Conservation (phyloP, 1,284 basidiomycete genomes). For the Cutaneotrichosporon daszewskae region DNA sequence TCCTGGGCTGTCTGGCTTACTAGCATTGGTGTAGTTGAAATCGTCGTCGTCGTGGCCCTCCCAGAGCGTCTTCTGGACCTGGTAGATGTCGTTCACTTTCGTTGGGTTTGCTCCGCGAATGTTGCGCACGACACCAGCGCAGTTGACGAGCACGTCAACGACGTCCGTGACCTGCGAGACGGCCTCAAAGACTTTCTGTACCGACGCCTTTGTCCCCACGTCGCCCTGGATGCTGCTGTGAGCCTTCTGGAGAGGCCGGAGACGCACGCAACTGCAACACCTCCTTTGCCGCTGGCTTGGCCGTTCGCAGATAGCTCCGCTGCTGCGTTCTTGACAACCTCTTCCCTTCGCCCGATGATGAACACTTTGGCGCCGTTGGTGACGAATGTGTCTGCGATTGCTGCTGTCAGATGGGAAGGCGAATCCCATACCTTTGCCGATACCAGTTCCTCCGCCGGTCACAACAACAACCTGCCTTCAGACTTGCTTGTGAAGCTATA, state of each 20-base stretch:
- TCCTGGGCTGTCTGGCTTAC: not conserved
- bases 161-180: slow-evolving; percentile 33
- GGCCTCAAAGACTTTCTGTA: slow-evolving; percentile 36
- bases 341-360: slow-evolving; percentile 43
- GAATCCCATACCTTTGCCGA: slow-evolving; percentile 13
- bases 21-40: not conserved
- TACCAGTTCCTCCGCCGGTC: slow-evolving; percentile 35
- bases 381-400: slow-evolving; percentile 36
- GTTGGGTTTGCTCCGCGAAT: no score
- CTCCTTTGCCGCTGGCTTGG: no score
- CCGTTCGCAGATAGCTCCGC: not conserved
- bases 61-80: no score
- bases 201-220: slow-evolving; percentile 26
- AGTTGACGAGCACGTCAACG: slow-evolving; percentile 44
- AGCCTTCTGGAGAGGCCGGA: not conserved
- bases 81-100: no score
- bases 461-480: slow-evolving; percentile 8
- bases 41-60: no score
- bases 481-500: no score
- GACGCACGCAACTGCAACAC: not conserved
- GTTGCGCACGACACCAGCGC: slow-evolving; percentile 23
- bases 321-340: slow-evolving; percentile 33
- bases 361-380: slow-evolving; percentile 45
- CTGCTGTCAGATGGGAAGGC: slow-evolving; percentile 3
- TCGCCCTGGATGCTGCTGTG: slow-evolving; percentile 1